These are phyloP conservation scores for Diversispora eburnea DNA, from an alignment of 192 early-diverging fungal species.

Conservation along the genomic window DNA sequence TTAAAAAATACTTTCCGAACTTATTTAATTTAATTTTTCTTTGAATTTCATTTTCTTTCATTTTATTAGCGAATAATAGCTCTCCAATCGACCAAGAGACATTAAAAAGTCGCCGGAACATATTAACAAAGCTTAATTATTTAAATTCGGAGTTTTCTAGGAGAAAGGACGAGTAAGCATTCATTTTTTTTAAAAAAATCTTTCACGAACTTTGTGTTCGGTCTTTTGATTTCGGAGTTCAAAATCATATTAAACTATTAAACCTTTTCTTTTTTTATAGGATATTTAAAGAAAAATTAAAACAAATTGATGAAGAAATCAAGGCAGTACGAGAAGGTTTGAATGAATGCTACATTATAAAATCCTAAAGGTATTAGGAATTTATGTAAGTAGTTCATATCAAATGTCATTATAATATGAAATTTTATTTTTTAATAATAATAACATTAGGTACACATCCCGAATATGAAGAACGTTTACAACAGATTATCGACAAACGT, in stretches of 20 bases:
- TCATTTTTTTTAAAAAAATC: background rate
- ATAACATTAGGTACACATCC: conserved; percentile 52
- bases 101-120: conserved; percentile 48
- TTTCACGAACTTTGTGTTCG: background rate
- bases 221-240: background rate
- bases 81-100: conserved; percentile 20
- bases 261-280: conserved; percentile 20
- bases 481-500: conserved; percentile 53
- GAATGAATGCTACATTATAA: background rate
- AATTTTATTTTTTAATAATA: background rate
- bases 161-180: conserved; percentile 48
- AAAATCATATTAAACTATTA: conserved; percentile 8
- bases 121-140: conserved; percentile 43
- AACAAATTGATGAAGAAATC: conserved; percentile 26
- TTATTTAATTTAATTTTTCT: too few species aligned
- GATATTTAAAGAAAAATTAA: conserved; percentile 37
- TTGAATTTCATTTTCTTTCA: too few species aligned
- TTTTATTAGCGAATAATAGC: too few species aligned
- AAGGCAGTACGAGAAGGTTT: conserved; percentile 7
- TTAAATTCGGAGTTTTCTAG: conserved; percentile 50
- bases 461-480: conserved; percentile 57
- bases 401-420: background rate
- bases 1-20: too few species aligned
- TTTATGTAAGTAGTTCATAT: background rate
- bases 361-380: background rate